Evolutionary conservation across 352 stramenopile species (phyloP).

Genomic region (Pythium dissimile): DNA sequence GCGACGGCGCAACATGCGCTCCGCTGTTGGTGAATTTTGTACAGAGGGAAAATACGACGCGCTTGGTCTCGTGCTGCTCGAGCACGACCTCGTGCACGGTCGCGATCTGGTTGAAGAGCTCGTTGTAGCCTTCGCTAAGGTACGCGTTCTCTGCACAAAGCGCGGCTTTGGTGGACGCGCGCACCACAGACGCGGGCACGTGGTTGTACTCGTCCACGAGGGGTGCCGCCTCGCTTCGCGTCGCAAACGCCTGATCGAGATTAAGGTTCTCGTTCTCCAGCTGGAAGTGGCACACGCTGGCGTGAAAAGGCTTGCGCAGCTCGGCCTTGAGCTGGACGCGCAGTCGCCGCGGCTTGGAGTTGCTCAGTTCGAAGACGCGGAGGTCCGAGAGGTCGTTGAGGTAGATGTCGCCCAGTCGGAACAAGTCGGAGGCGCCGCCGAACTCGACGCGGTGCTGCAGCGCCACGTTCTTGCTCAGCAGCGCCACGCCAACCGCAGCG

Average conservation of each 20-base stretch:
- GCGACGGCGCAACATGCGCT: slow-evolving; percentile 12
- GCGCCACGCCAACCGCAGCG: slow-evolving; percentile 37
- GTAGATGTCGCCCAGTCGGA: slow-evolving; percentile 81
- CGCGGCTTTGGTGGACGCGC: slow-evolving; percentile 59
- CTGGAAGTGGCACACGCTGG: slow-evolving; percentile 76
- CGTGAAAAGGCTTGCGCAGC: slow-evolving; percentile 79
- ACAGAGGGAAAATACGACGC: slow-evolving; percentile 72
- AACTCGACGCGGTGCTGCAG: slow-evolving; percentile 49
- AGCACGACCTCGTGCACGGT: slow-evolving; percentile 59
- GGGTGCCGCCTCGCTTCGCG: slow-evolving; percentile 1
- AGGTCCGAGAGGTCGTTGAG: slow-evolving; percentile 85
- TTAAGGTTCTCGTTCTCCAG: slow-evolving; percentile 86
- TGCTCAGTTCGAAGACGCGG: slow-evolving; percentile 77
- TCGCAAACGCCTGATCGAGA: slow-evolving; percentile 34
- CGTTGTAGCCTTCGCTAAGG: slow-evolving; percentile 85
- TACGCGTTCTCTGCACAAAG: slow-evolving; percentile 79
- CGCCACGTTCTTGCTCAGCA: slow-evolving; percentile 73
- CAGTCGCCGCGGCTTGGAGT: slow-evolving; percentile 46
- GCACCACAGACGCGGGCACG: slow-evolving; percentile 64
- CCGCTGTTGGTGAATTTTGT: slow-evolving; percentile 47
- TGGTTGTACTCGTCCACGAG: slow-evolving; percentile 70
- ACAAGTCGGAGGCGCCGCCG: slow-evolving; percentile 43
- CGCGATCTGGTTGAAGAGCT: slow-evolving; percentile 87
- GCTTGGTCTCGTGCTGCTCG: slow-evolving; percentile 62
- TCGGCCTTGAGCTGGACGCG: slow-evolving; percentile 68